A percentile compares a stretch with the other conserved stretches of the same genome.
Evolutionary conservation across 148 eudicot species (phyloP).

Genomic region (Spergularia marina): DNA sequence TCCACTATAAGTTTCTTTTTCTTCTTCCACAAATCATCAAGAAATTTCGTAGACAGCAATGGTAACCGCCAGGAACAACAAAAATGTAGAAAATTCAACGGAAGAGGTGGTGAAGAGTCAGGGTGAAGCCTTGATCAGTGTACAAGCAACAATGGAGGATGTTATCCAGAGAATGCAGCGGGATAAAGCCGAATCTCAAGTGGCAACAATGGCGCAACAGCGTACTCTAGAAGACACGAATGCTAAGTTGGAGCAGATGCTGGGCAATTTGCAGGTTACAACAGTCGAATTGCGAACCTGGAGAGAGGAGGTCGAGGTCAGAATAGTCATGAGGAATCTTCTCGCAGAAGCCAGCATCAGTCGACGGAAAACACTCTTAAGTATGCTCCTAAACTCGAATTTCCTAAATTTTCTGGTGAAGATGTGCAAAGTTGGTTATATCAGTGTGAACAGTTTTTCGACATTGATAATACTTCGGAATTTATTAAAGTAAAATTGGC

Average conservation of each 20-base stretch:
- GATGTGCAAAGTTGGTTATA: background rate
- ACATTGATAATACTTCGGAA: background rate
- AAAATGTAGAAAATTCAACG: too few species aligned
- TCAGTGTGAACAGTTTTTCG: constrained; percentile 8
- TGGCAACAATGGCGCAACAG: background rate
- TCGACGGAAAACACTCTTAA: background rate
- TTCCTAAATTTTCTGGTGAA: constrained; percentile 6
- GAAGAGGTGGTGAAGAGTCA: too few species aligned
- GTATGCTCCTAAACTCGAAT: background rate
- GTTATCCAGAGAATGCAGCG: background rate
- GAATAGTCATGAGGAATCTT: background rate
- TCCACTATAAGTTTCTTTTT: too few species aligned
- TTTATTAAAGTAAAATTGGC: background rate
- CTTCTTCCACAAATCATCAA: too few species aligned
- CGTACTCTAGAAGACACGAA: too few species aligned
- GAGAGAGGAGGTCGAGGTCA: background rate
- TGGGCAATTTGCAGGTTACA: background rate
- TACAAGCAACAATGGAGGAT: background rate
- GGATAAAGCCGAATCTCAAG: background rate
- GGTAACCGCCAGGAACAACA: too few species aligned
- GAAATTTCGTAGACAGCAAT: too few species aligned
- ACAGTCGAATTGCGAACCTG: background rate
- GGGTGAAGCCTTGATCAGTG: background rate
- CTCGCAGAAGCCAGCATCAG: background rate
- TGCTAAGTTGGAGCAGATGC: background rate